Evolutionary conservation across 73 alveolate species (phyloP), one percentile per base, ranked within the genome.

Genomic region (Paramecium sonneborni): DNA sequence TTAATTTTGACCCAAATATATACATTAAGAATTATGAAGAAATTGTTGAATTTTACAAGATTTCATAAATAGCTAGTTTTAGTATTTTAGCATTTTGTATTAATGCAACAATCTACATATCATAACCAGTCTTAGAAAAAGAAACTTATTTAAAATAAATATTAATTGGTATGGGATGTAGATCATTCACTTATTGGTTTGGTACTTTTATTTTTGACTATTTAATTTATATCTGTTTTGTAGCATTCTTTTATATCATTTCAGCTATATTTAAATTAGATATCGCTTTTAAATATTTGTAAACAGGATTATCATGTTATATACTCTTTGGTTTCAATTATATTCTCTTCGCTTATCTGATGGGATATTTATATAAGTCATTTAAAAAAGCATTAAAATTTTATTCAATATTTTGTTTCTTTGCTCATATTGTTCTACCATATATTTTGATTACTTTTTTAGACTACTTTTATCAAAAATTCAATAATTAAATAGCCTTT

Each of bases 81-180:
- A 24, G 69, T 35, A 91, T 88, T 1, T 44, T 69, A 23, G 89
- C 91, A 20, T 88, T 57, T 67, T 68, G 91, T 39, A 43, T 88
- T 37, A 88, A 88, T 44, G 26, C 90, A 21, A 69, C 94, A 12
- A 55, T 88, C 20, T 88, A 88, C 18, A 72, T 88, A 14, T 24
- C 70, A 20, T 69, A 48, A 44, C 94, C 94, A 37, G 94, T 88
- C 14, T 32, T 70, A 26, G 94, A 88, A 23, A 88, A 82, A 32
- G 94, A 88, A 28, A 56, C 74, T 0, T 69, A 70, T 30, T 39
- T 88, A 38, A 88, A 62, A 76, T 70, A 88, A 34, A 46, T 91
- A 7, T 48, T 88, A 41, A 70, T 35, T 26, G 94, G 85, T 9
- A 88, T 88, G 94, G 94, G 94, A 30, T 88, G 94, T 7, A 88